Conservation (phyloP, 2,329 filamentous ascomycete species). For the Talaromyces sp. region DNA sequence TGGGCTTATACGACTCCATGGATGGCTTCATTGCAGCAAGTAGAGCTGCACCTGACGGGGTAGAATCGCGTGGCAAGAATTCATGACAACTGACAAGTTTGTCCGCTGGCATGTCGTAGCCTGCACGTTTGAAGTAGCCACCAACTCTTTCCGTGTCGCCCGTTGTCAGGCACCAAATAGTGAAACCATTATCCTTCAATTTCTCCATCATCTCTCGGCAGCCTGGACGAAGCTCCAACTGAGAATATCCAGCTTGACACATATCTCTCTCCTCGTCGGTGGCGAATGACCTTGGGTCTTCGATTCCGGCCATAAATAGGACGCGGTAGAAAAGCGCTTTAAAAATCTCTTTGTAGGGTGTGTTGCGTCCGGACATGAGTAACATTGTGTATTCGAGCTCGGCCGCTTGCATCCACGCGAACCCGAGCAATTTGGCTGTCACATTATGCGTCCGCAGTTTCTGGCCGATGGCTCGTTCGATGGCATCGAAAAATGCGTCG, state of each 20-base stretch:
- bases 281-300: conserved; percentile 37
- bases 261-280: conserved; percentile 40
- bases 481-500: conserved; percentile 39
- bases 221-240: conserved; percentile 34
- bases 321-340: conserved; percentile 45
- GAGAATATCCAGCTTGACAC: conserved; percentile 37
- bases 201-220: conserved; percentile 38
- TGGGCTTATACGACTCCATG: conserved; percentile 45
- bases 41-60: not conserved
- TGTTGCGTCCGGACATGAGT: conserved; percentile 41
- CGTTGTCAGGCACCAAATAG: conserved; percentile 54
- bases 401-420: conserved; percentile 43
- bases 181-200: conserved; percentile 48
- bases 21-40: conserved; percentile 46
- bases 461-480: conserved; percentile 37
- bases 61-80: not conserved
- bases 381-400: conserved; percentile 49
- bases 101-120: conserved; percentile 50
- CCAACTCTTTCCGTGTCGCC: conserved; percentile 50
- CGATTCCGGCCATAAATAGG: conserved; percentile 40
- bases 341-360: conserved; percentile 41
- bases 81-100: conserved; percentile 53
- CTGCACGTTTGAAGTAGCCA: conserved; percentile 52
- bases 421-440: conserved; percentile 40
- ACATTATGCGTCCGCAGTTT: conserved; percentile 34